Base-by-base conservation (phyloP, 768 basidiomycete species). In the Kwoniella heveanensis region DNA sequence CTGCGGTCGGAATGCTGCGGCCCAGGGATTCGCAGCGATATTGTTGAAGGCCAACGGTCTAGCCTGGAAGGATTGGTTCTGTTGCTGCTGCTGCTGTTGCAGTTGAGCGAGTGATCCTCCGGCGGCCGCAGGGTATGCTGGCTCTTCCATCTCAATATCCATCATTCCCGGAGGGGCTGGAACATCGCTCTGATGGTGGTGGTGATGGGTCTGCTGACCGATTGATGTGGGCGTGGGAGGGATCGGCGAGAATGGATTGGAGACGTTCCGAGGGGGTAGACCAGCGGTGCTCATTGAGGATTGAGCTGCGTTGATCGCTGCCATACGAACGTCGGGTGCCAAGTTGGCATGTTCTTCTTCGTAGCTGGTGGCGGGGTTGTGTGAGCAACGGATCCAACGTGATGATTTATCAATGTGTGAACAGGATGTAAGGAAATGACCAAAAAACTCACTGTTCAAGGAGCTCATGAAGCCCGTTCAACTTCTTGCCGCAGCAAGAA, bases 81-180 rank as follows among this genome's bases (percentile, higher is more conserved):
- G 54, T 32, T 51, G 32, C 52, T 64, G 54, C 25, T 56, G 25
- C 48, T 46, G 54, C 21, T 55, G 47, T 49, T 63, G 54, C 37
- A 57, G 12, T 13, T 58, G 50, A 1, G 50, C 25, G 15, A 58
- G 32, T 8, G 36, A 44, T 19, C 55, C 24, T 25, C 39, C 37
- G 7, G 48, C 21, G 2, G 60, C 46, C 7, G 59, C 39, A n/a
- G 59, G 59, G 36, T 54, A 62, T 39, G 66, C 9, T 10, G 70
- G 54, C 24, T 74, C 76, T 13, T 77, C 73, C 78, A 80, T 80
- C 52, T 80, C 78, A 46, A 80, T 77, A 54, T 80, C 78, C 77
- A 80, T 78, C 75, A 80, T 76, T 8, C 77, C 78, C 9, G 78
- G 78, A 26, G 78, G 76, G 2, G 68, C 66, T 4, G 77, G 77